These are phyloP conservation scores for Dioscorea dumetorum DNA, from an alignment of 106 monocot species.

Conservation along the genomic window DNA sequence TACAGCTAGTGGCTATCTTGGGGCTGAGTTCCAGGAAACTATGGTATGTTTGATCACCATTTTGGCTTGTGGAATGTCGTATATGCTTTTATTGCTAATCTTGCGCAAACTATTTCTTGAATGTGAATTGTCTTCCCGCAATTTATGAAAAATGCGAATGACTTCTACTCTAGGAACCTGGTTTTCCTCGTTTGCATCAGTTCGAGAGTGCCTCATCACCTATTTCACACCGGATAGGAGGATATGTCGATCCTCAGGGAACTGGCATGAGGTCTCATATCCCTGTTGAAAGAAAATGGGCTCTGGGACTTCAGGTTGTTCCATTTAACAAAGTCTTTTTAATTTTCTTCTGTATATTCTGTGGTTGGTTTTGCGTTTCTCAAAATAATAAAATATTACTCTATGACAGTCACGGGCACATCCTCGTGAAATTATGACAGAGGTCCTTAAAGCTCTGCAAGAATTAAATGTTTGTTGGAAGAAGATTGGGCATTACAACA, in stretches of 20 bases:
- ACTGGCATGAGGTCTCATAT: constrained; percentile 33
- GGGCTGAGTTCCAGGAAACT: constrained; percentile 65
- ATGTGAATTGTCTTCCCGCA: no score
- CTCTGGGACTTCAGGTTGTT: constrained; percentile 79
- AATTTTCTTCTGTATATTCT: no score
- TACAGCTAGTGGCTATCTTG: constrained; percentile 61
- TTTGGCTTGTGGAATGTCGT: background rate
- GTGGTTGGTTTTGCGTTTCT: no score
- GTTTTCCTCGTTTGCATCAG: constrained; percentile 17
- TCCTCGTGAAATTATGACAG: constrained; percentile 78
- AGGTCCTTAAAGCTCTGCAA: constrained; percentile 77
- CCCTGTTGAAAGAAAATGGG: constrained; percentile 78
- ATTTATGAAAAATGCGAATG: background rate
- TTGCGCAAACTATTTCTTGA: no score
- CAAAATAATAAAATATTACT: no score
- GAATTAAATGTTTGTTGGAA: constrained; percentile 73
- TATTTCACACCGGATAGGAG: constrained; percentile 21
- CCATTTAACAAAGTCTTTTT: background rate
- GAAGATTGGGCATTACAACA: constrained; percentile 75
- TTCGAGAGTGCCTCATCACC: constrained; percentile 24
- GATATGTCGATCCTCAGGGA: constrained; percentile 51
- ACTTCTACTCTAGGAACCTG: constrained; percentile 31
- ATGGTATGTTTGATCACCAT: constrained; percentile 30
- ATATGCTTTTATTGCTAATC: no score
- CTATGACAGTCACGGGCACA: constrained; percentile 64